phyloP scores from a whole-genome alignment of 768 basidiomycete species.

The Galerina sulciceps region DNA sequence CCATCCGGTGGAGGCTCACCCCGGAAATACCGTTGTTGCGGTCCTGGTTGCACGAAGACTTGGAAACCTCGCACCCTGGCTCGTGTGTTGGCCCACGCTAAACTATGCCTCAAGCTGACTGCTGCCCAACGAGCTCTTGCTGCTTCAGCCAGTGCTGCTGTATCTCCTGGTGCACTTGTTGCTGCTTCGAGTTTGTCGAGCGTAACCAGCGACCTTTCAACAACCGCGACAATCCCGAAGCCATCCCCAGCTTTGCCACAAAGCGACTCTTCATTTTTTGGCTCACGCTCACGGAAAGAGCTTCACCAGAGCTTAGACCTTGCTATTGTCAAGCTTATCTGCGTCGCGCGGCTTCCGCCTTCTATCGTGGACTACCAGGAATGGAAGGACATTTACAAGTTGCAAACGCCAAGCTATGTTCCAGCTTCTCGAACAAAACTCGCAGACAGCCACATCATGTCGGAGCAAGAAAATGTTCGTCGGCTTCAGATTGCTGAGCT shows the following conservation, averaged over 20 bases:
- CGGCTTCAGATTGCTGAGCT: constrained; percentile 17
- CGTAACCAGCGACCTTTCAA: neutral
- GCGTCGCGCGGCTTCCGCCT: constrained; percentile 20
- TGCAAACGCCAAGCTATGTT: constrained; percentile 18
- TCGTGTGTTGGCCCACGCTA: neutral
- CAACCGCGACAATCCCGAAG: too few species aligned
- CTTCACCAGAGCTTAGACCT: constrained; percentile 16
- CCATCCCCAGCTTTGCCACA: neutral
- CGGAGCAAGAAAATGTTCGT: constrained; percentile 22
- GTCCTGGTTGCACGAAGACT: too few species aligned
- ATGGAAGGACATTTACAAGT: constrained; percentile 25
- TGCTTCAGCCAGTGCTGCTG: neutral
- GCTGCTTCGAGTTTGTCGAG: neutral
- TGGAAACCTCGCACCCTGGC: neutral
- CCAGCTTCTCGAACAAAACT: constrained; percentile 26
- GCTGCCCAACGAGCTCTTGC: neutral
- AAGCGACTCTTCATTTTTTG: constrained; percentile 14
- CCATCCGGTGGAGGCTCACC: too few species aligned
- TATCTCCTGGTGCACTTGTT: neutral
- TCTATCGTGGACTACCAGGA: constrained; percentile 19
- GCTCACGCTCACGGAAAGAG: constrained; percentile 3
- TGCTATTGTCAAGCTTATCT: constrained; percentile 28
- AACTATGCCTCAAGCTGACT: neutral
- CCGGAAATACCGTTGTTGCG: too few species aligned
- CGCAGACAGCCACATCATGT: constrained; percentile 26